phyloP scores from a whole-genome alignment of 306 rosid species.

The Luffa aegyptiaca region DNA sequence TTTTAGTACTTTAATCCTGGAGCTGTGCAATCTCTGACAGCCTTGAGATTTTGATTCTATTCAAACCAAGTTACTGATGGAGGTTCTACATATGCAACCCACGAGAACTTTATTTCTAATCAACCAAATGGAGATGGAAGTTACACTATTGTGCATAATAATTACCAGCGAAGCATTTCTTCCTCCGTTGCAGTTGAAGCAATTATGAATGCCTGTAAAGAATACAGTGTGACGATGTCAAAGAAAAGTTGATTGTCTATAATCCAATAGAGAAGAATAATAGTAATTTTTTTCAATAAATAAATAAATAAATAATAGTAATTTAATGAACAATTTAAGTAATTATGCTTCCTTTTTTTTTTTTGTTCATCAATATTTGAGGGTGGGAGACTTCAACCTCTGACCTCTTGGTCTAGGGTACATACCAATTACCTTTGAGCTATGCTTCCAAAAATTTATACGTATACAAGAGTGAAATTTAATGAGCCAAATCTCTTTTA shows the following conservation, averaged over 20 bases:
- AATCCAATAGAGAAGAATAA: neutral
- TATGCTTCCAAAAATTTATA: neutral
- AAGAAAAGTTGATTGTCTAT: neutral
- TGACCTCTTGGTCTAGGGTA: too few species aligned
- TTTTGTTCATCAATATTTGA: too few species aligned
- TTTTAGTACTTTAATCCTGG: neutral
- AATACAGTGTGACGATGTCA: neutral
- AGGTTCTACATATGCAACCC: neutral
- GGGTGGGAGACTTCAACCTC: too few species aligned
- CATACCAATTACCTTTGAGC: too few species aligned
- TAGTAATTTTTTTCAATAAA: too few species aligned
- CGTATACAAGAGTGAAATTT: neutral
- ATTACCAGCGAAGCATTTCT: constrained; percentile 91
- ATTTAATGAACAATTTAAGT: neutral
- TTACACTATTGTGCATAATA: neutral
- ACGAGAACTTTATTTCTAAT: neutral
- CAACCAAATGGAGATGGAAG: neutral
- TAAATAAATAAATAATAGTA: neutral
- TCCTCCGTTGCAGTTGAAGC: constrained; percentile 97
- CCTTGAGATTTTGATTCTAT: neutral
- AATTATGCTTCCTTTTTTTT: neutral
- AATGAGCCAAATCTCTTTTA: neutral
- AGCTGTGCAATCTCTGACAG: neutral
- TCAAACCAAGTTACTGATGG: neutral
- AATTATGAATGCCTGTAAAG: constrained; percentile 75